These are phyloP conservation scores for Dalbergia oliveri DNA, from an alignment of 306 rosid genomes.

Conservation along the genomic window DNA sequence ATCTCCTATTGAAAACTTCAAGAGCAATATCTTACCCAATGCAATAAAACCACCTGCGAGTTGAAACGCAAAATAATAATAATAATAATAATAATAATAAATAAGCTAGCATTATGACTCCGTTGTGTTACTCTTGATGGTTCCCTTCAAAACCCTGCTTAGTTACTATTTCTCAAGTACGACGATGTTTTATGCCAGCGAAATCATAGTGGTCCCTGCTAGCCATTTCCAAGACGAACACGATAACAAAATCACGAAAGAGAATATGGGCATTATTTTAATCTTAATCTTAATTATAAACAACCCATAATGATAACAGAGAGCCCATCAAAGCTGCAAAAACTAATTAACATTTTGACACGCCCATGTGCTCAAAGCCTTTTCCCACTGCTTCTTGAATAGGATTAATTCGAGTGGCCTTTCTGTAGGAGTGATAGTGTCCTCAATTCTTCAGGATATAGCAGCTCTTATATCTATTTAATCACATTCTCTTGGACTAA, in stretches of 20 bases:
- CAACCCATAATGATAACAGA: neutral
- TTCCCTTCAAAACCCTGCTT: too few relatives aligned
- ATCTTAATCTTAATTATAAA: neutral
- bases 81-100: too few relatives aligned
- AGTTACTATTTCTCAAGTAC: neutral
- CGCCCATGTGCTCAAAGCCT: conserved; percentile 2
- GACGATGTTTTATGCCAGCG: neutral
- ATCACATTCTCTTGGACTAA: neutral
- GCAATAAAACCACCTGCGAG: too few relatives aligned
- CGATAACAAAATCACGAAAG: neutral
- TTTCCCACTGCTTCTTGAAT: neutral
- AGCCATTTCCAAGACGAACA: neutral
- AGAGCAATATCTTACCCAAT: too few relatives aligned
- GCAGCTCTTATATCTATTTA: neutral
- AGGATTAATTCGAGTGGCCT: neutral
- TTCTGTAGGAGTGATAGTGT: neutral
- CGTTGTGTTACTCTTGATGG: too few relatives aligned
- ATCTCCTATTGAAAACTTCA: too few relatives aligned
- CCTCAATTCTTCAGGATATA: too few relatives aligned
- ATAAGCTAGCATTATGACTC: too few relatives aligned
- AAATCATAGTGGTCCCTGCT: neutral
- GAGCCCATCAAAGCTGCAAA: neutral
- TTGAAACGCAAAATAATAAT: too few relatives aligned
- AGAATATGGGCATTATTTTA: neutral
- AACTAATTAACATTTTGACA: neutral